These are phyloP conservation scores for Xylaria sp. DNA, from an alignment of 2,329 filamentous ascomycete species.

Conservation along the genomic window DNA sequence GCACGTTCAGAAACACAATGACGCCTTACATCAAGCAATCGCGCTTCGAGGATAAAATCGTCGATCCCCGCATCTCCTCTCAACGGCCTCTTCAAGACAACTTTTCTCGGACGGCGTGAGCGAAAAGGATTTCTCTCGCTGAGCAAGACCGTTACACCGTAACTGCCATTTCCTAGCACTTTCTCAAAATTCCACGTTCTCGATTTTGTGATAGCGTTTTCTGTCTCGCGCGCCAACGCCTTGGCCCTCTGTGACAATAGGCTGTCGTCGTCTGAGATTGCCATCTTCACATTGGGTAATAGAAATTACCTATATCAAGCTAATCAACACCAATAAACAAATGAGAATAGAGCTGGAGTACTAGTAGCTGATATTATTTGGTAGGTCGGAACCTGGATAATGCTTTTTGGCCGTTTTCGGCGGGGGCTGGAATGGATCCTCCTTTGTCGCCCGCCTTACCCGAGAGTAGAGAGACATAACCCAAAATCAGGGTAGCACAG, in stretches of 20 bases:
- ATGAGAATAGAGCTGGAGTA: not conserved
- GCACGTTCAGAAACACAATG: not conserved
- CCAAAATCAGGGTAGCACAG: no score
- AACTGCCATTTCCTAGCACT: slow-evolving; percentile 21
- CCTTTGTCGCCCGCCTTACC: no score
- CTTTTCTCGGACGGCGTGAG: not conserved
- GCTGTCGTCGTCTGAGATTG: not conserved
- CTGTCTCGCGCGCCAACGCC: not conserved
- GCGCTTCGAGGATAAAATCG: slow-evolving; percentile 14
- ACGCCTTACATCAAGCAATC: not conserved
- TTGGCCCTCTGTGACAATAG: not conserved
- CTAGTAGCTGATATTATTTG: not conserved
- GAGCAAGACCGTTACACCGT: slow-evolving; percentile 23
- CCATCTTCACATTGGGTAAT: not conserved
- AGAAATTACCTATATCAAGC: not conserved
- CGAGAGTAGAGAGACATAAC: no score
- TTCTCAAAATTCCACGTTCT: slow-evolving; percentile 28
- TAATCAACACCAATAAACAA: not conserved
- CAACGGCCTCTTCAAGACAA: slow-evolving; percentile 27
- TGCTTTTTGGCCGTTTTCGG: not conserved
- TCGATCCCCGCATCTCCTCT: not conserved
- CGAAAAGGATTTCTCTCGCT: slow-evolving; percentile 13
- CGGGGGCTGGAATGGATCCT: not conserved
- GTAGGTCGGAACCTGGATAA: not conserved
- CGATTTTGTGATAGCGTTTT: not conserved